A percentile compares a stretch with the other conserved stretches of the same genome.
Evolutionary conservation across 306 rosid species (phyloP).

Genomic region (Abrus pulchellus): DNA sequence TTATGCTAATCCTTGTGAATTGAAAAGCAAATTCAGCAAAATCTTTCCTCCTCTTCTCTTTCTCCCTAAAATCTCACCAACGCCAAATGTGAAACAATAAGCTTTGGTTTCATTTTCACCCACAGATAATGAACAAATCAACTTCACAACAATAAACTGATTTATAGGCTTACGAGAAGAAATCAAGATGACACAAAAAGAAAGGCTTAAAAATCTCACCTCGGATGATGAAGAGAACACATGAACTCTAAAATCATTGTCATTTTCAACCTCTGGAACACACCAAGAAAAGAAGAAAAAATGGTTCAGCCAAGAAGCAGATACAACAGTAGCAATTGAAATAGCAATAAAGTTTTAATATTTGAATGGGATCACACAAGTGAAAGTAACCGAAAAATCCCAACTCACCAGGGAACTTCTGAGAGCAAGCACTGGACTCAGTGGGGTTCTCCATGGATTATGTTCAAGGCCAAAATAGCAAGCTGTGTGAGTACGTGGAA

Average conservation of each 20-base stretch:
- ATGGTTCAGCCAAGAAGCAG: not conserved
- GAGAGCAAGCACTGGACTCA: conserved; percentile 1
- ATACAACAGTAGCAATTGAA: conserved; percentile 12
- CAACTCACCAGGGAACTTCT: conserved; percentile 39
- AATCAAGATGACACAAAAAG: conserved; percentile 18
- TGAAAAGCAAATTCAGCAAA: conserved; percentile 31
- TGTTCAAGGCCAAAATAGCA: not conserved
- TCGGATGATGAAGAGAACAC: conserved; percentile 85
- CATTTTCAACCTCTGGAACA: conserved; percentile 62
- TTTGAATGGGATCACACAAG: conserved; percentile 19
- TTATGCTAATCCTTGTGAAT: conserved; percentile 23
- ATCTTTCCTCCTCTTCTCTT: not conserved
- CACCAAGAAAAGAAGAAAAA: conserved; percentile 33
- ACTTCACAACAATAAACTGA: conserved; percentile 14
- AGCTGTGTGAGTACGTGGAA: not conserved
- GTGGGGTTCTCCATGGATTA: conserved; percentile 50
- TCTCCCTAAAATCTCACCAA: not conserved
- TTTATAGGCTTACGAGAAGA: conserved; percentile 5
- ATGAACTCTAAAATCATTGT: conserved; percentile 63
- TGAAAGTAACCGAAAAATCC: conserved; percentile 42
- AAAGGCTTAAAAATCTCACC: conserved; percentile 59
- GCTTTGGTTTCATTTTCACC: not conserved
- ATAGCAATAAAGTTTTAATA: not conserved
- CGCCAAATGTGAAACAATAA: conserved; percentile 19
- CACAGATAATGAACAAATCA: conserved; percentile 5